Percentiles rank a stretch among this genome's conserved stretches.
Conservation (phyloP, 768 basidiomycete species). For the Pisolithus marmoratus region DNA sequence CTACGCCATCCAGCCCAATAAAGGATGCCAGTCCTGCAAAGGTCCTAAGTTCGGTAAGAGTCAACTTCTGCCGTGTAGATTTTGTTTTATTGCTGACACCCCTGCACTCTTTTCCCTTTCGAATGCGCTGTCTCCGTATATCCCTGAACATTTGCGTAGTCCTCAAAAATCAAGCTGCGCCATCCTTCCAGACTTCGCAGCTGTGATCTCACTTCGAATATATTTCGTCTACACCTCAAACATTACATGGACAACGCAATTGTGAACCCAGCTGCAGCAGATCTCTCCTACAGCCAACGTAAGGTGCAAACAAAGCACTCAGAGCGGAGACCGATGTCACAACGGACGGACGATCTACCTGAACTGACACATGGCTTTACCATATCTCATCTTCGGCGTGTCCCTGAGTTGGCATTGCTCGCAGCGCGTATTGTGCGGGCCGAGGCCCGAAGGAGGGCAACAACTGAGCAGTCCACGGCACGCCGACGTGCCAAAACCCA, state of each 20-base stretch:
- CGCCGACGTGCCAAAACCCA: neutral
- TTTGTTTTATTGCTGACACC: neutral
- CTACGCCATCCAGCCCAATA: constrained; percentile 23
- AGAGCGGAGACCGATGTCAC: constrained; percentile 31
- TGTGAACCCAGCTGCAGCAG: neutral
- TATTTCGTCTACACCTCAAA: constrained; percentile 71
- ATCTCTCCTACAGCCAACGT: neutral
- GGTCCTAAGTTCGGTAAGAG: constrained; percentile 2
- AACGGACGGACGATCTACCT: neutral
- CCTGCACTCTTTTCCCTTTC: neutral
- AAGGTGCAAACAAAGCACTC: neutral
- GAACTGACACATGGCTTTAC: constrained; percentile 46
- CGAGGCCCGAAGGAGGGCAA: constrained; percentile 49
- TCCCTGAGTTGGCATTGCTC: constrained; percentile 63
- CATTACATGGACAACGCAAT: constrained; percentile 67
- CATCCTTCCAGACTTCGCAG: constrained; percentile 68
- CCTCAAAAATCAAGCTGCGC: constrained; percentile 46
- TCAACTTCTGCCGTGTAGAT: neutral
- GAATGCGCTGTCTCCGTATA: neutral
- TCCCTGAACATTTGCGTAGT: neutral
- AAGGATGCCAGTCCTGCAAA: constrained; percentile 5
- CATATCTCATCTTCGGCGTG: constrained; percentile 68
- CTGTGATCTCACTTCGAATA: constrained; percentile 62
- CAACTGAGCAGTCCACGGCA: constrained; percentile 37
- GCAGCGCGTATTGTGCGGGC: constrained; percentile 61